These are phyloP conservation scores for Helenozyma rhizophorensis DNA, from an alignment of 805 yeast genomes.

Conservation along the genomic window DNA sequence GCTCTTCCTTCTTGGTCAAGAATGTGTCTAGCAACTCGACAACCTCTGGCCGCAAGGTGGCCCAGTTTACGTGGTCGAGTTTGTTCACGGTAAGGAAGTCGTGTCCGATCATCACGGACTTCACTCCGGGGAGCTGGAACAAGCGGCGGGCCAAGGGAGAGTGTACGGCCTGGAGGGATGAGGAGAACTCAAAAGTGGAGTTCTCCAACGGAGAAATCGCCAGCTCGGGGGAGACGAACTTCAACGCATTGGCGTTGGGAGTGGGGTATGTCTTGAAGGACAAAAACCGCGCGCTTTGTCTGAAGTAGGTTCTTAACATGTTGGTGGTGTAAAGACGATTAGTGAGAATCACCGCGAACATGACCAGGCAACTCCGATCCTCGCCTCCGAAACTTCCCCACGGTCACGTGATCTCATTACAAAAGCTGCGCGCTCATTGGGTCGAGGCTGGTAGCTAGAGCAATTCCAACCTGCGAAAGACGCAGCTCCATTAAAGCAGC, in stretches of 20 bases:
- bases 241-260: slow-evolving; percentile 73
- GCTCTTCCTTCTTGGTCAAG: slow-evolving; percentile 35
- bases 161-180: slow-evolving; percentile 49
- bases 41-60: slow-evolving; percentile 48
- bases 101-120: slow-evolving; percentile 68
- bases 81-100: slow-evolving; percentile 71
- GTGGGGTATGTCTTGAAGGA: slow-evolving; percentile 51
- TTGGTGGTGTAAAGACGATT: not conserved
- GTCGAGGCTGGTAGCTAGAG: too few relatives aligned
- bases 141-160: slow-evolving; percentile 63
- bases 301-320: slow-evolving; percentile 1
- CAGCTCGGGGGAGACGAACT: slow-evolving; percentile 50
- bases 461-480: too few relatives aligned
- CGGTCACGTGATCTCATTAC: slow-evolving; percentile 13
- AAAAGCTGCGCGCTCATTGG: slow-evolving; percentile 10
- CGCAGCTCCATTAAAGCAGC: too few relatives aligned
- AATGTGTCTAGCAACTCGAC: slow-evolving; percentile 57
- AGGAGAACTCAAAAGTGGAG: slow-evolving; percentile 50
- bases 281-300: slow-evolving; percentile 20
- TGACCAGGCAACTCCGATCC: slow-evolving; percentile 6
- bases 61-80: slow-evolving; percentile 60
- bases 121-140: slow-evolving; percentile 61
- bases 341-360: too few relatives aligned
- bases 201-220: slow-evolving; percentile 43
- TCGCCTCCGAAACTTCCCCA: slow-evolving; percentile 16